Base-by-base conservation (phyloP, 192 early-diverging fungal genomes). In the Coemansia sp. region DNA sequence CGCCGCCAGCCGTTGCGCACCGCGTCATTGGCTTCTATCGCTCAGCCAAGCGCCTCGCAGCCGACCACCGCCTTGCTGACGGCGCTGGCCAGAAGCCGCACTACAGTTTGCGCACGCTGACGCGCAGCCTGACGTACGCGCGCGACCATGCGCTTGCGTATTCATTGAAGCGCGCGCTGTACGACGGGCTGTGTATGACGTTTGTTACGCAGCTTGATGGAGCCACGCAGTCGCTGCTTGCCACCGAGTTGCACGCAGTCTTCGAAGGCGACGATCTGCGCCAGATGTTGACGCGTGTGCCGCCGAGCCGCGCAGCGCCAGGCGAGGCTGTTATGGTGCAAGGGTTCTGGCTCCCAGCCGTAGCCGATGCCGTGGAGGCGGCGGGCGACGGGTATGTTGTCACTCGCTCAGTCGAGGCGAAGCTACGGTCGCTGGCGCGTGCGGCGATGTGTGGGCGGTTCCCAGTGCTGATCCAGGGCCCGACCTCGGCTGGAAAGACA, bases 401-500 rank as follows among this genome's bases (percentile, higher is more conserved):
- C 9, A 99, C 97, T 1, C 75, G 83, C 15, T 95, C 93, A 20
- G 96, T 99, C 1, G 84, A 90, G 49, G 64, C 73, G 25, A 98
- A 98, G 67, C 83, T 99, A n/a, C 70, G 81, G 61, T 89, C 93
- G 49, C 81, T 99, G 22, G 91, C 95, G 15, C 87, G 97, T 41
- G 95, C 95, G 10, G 91, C 94, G 19, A 91, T 95, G 88, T 91
- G 91, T 6, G 81, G 88, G 17, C 90, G 88, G 46, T 95, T 90
- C 81, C 97, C 97, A 1, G 93, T 97, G 19, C 79, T 99, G 71
- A 95, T 99, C 68, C 97, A 99, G 83, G 97, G 97, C 46, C 97
- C 96, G 9, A 99, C 97, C 0, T 96, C 93, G 22, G 91, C 92
- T 45, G 97, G 97, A 56, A 99, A 99, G 76, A 99, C 97, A 0